Conservation (phyloP, 768 basidiomycete species). For the Tulasnella sp. region DNA sequence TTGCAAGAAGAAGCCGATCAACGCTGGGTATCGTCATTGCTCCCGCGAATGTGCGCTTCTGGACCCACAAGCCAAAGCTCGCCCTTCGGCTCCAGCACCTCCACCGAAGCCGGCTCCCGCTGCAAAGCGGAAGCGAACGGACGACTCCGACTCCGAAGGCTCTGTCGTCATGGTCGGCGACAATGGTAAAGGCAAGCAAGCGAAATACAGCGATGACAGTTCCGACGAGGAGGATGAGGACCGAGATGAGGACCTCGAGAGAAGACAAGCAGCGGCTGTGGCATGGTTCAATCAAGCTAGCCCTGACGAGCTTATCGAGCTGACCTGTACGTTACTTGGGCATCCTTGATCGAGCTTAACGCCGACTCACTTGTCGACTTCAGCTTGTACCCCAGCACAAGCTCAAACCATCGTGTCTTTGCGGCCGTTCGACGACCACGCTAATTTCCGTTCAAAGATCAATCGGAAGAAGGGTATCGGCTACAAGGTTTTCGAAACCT, state of each 20-base stretch:
- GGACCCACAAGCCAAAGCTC: neutral
- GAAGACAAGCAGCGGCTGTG: slow-evolving; percentile 25
- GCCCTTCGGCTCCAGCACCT: neutral
- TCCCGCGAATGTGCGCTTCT: neutral
- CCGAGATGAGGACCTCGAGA: slow-evolving; percentile 18
- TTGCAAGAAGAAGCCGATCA: neutral
- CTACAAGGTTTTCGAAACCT: slow-evolving; percentile 83
- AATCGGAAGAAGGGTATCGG: slow-evolving; percentile 93
- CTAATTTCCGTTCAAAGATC: slow-evolving; percentile 65
- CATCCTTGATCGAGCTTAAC: neutral
- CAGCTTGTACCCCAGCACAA: slow-evolving; percentile 62
- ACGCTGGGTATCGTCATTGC: neutral
- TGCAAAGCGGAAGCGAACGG: neutral
- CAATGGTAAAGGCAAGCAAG: slow-evolving; percentile 2
- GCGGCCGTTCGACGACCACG: slow-evolving; percentile 67
- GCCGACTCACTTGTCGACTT: neutral
- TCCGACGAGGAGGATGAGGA: slow-evolving; percentile 22
- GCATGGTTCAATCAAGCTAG: slow-evolving; percentile 33
- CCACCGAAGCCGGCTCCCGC: neutral
- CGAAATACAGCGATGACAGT: slow-evolving; percentile 9
- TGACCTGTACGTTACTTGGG: slow-evolving; percentile 27
- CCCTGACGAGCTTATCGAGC: slow-evolving; percentile 30
- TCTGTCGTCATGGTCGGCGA: neutral
- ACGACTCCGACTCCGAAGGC: neutral
- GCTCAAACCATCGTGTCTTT: slow-evolving; percentile 65